Conservation (phyloP, 108 stramenopile species). For the Phaeodactylum tricornutum region DNA sequence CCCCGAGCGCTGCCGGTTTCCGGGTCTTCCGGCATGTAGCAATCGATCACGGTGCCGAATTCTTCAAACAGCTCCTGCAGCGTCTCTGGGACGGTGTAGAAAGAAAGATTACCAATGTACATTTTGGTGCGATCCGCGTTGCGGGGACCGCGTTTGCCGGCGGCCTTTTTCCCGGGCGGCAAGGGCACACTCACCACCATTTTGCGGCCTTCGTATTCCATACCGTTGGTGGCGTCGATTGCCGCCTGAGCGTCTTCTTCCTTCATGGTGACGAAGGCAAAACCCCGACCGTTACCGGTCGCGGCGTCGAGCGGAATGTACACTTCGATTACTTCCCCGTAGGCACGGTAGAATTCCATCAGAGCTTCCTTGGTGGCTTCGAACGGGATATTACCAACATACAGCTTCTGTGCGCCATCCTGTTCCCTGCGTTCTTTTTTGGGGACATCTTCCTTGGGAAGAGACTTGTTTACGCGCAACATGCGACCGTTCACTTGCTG, state of each 20-base stretch:
- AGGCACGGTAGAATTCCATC: slow-evolving; percentile 40
- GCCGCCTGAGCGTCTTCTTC: slow-evolving; percentile 29
- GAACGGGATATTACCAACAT: slow-evolving; percentile 77
- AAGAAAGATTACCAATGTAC: slow-evolving; percentile 75
- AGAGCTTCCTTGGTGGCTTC: slow-evolving; percentile 38
- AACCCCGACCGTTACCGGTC: slow-evolving; percentile 45
- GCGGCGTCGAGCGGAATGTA: slow-evolving; percentile 39
- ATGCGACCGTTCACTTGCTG: slow-evolving; percentile 40
- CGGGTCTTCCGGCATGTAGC: slow-evolving; percentile 66
- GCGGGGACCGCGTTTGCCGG: neutral
- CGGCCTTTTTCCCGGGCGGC: slow-evolving; percentile 42
- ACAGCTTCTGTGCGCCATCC: slow-evolving; percentile 37
- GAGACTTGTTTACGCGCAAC: slow-evolving; percentile 50
- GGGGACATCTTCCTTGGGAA: slow-evolving; percentile 46
- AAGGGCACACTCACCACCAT: slow-evolving; percentile 48
- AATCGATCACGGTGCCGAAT: slow-evolving; percentile 63
- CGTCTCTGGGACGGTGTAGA: slow-evolving; percentile 49
- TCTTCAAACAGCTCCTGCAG: slow-evolving; percentile 51
- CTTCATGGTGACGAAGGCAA: slow-evolving; percentile 73
- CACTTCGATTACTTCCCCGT: slow-evolving; percentile 28
- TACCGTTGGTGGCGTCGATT: slow-evolving; percentile 36
- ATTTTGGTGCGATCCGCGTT: slow-evolving; percentile 35
- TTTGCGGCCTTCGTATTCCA: slow-evolving; percentile 44
- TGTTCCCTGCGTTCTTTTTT: slow-evolving; percentile 15
- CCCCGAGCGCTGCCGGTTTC: slow-evolving; percentile 66